Percentiles rank a stretch among this genome's conserved stretches.
These are phyloP conservation scores for Colletotrichum sp. DNA, from an alignment of 2,329 filamentous ascomycete genomes.

Conservation along the genomic window DNA sequence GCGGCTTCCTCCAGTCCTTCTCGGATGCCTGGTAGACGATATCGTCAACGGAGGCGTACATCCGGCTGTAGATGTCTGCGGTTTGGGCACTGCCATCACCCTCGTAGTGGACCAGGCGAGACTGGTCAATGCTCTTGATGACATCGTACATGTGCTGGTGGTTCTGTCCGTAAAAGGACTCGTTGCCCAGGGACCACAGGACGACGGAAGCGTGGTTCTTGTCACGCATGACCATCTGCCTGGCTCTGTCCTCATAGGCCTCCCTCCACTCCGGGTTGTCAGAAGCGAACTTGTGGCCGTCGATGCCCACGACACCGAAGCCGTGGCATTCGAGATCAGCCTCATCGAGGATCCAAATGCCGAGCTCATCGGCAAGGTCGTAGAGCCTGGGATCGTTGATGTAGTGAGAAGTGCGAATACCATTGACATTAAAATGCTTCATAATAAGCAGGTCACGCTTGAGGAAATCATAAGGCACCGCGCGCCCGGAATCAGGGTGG, in stretches of 20 bases:
- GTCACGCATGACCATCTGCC: slow-evolving; percentile 65
- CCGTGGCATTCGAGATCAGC: slow-evolving; percentile 61
- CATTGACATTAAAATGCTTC: slow-evolving; percentile 74
- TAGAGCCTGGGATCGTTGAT: slow-evolving; percentile 65
- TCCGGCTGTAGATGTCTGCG: slow-evolving; percentile 68
- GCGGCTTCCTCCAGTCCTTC: slow-evolving; percentile 55
- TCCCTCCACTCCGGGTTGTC: slow-evolving; percentile 66
- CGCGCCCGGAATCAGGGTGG: slow-evolving; percentile 64
- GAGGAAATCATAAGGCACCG: slow-evolving; percentile 66
- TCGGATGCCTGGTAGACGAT: slow-evolving; percentile 43
- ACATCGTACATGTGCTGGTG: slow-evolving; percentile 71
- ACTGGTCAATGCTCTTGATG: slow-evolving; percentile 60
- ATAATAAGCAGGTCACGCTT: slow-evolving; percentile 66
- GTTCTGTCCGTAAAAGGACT: slow-evolving; percentile 73
- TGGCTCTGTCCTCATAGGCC: slow-evolving; percentile 70
- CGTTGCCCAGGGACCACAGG: slow-evolving; percentile 76
- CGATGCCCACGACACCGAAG: slow-evolving; percentile 44
- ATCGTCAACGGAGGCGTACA: slow-evolving; percentile 64
- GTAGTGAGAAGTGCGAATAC: slow-evolving; percentile 72
- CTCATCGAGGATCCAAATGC: slow-evolving; percentile 67
- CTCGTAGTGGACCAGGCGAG: slow-evolving; percentile 70
- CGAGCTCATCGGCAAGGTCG: slow-evolving; percentile 66
- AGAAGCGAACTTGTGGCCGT: slow-evolving; percentile 57
- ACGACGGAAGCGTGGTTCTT: slow-evolving; percentile 68
- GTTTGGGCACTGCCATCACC: slow-evolving; percentile 61